Base-by-base conservation (phyloP, 805 yeast genomes). In the Wickerhamiella occidentalis region DNA sequence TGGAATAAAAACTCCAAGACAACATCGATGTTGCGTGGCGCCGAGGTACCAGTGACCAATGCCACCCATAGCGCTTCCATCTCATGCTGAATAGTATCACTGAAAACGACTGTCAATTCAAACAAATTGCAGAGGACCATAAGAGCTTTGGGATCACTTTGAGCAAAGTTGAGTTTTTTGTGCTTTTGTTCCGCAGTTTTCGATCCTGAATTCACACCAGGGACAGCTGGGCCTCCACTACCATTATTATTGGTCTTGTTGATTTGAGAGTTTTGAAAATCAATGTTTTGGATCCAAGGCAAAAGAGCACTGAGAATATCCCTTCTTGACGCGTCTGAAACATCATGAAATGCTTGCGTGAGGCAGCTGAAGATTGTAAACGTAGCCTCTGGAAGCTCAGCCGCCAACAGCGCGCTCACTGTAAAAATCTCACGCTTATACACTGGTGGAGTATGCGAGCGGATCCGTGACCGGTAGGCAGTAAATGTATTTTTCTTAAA, bases 41-140 rank as follows among this genome's bases (percentile, higher is more conserved):
- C 73, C 25, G 76, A 73, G n/a, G 75, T 73, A 4, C 82, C 85
- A 45, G 75, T 77, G 1, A 94, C 95, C n/a, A 92, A 68, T 0
- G 96, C 90, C 4, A 85, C 86, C 99, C 99, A 92, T 19, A 92
- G 65, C 0, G 94, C 94, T 62, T 88, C 96, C 9, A 92, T 85
- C 57, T 87, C 97, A 57, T 82, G 82, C 40, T 85, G 85, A 56
- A 85, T 78, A 12, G 72, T 70, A 43, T 81, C 80, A 47, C 88
- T 78, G 56, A 81, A 84, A 51, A 78, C 78, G 33, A 86, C 78
- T 0, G 96, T 86, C 36, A 92, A 81, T 56, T 85, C 96, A 62
- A 88, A 78, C 49, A 90, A 66, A 54, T 88, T 87, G 53, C 75
- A 76, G 55, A 90, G 59, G 1, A 86, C 85, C 94, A 88, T 85